Evolutionary conservation across 257 asterid species (phyloP).

Genomic region (Hygrophila difformis): DNA sequence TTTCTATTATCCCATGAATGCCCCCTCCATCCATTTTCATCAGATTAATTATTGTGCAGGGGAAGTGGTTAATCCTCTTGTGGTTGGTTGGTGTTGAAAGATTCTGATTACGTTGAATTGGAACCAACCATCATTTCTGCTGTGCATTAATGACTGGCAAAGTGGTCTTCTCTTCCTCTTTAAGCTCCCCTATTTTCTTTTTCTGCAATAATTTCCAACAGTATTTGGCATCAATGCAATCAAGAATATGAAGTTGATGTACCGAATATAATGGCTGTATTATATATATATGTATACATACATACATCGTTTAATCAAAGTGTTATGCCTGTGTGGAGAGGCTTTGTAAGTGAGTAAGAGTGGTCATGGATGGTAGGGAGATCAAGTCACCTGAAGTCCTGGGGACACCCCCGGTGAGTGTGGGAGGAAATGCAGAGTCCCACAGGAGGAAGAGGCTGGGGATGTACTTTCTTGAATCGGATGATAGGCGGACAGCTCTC

Average conservation of each 20-base stretch:
- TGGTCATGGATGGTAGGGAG: constrained; percentile 39
- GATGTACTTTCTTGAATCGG: constrained; percentile 70
- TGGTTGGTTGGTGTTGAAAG: too few species aligned
- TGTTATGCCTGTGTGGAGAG: too few species aligned
- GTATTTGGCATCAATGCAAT: constrained; percentile 12
- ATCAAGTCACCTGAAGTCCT: constrained; percentile 54
- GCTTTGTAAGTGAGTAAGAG: not conserved
- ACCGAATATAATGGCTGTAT: constrained; percentile 26
- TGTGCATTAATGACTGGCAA: too few species aligned
- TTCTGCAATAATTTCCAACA: constrained; percentile 21
- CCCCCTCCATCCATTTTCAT: too few species aligned
- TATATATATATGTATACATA: constrained; percentile 10
- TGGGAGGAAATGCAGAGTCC: constrained; percentile 12
- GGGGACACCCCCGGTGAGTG: constrained; percentile 12
- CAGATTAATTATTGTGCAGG: too few species aligned
- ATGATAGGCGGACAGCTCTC: constrained; percentile 71
- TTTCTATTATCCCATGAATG: too few species aligned
- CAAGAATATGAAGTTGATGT: constrained; percentile 15
- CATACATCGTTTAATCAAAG: not conserved
- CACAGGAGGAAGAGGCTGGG: constrained; percentile 56
- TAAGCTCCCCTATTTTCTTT: too few species aligned
- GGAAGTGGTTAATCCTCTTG: too few species aligned
- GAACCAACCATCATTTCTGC: too few species aligned
- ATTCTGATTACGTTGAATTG: too few species aligned
- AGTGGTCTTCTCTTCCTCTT: too few species aligned